Evolutionary conservation across 2,329 filamentous ascomycete genomes (phyloP).

Genomic region (Phaeomoniella chlamydospora): DNA sequence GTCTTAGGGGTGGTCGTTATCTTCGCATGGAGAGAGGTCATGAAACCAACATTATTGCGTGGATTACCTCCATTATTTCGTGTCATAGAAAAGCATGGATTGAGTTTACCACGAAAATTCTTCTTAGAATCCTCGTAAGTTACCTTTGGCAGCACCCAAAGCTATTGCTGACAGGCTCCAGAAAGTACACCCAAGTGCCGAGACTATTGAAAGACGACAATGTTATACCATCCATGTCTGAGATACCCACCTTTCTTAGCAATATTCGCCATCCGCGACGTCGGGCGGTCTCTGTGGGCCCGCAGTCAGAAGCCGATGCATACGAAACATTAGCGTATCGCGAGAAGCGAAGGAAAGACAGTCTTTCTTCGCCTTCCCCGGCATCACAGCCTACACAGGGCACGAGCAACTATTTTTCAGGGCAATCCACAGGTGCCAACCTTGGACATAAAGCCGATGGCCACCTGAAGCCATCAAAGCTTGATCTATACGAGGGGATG

Average conservation of each 20-base stretch:
- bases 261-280: conserved; percentile 67
- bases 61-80: conserved; percentile 76
- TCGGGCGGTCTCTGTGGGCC: conserved; percentile 76
- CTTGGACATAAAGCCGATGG: neutral
- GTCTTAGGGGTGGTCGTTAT: conserved; percentile 68
- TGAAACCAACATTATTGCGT: conserved; percentile 71
- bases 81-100: conserved; percentile 62
- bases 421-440: conserved; percentile 15
- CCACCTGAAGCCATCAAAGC: conserved; percentile 27
- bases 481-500: conserved; percentile 56
- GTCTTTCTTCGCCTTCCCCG: conserved; percentile 18
- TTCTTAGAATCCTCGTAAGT: conserved; percentile 69
- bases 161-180: conserved; percentile 9
- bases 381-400: conserved; percentile 11
- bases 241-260: conserved; percentile 68
- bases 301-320: conserved; percentile 89
- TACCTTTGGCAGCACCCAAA: neutral
- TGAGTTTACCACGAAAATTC: conserved; percentile 74
- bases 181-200: conserved; percentile 74
- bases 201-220: conserved; percentile 64
- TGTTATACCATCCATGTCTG: conserved; percentile 75
- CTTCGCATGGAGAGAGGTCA: conserved; percentile 77
- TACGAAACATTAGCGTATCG: conserved; percentile 91
- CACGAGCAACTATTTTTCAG: neutral
- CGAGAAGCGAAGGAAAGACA: conserved; percentile 52